These are phyloP conservation scores for Macrolepiota albuminosa DNA, from an alignment of 768 basidiomycete genomes.

Conservation along the genomic window DNA sequence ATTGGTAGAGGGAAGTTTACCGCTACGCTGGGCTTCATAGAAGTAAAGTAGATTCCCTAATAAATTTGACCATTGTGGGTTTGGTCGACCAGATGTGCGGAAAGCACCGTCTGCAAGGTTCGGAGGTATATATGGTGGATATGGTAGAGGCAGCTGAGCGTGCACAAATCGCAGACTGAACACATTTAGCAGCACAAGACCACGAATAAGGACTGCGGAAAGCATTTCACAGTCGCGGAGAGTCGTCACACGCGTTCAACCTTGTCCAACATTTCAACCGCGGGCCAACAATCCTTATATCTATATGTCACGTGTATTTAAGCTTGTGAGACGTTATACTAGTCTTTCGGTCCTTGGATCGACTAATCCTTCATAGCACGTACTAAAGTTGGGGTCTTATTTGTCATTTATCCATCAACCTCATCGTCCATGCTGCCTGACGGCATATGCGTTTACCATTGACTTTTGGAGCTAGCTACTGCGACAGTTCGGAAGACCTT, in stretches of 20 bases:
- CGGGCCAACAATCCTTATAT: background rate
- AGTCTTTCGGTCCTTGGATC: too few species aligned
- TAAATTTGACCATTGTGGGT: slow-evolving; percentile 77
- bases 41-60: slow-evolving; percentile 83
- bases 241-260: slow-evolving; percentile 1
- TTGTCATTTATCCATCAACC: background rate
- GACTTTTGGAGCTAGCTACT: background rate
- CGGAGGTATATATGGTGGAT: slow-evolving; percentile 62
- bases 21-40: slow-evolving; percentile 89
- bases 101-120: slow-evolving; percentile 51
- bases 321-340: too few species aligned
- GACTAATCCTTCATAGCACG: background rate
- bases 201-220: slow-evolving; percentile 17
- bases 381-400: background rate
- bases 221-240: slow-evolving; percentile 9
- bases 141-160: slow-evolving; percentile 61
- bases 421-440: background rate
- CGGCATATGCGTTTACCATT: background rate
- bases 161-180: slow-evolving; percentile 20
- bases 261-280: background rate
- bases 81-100: slow-evolving; percentile 46
- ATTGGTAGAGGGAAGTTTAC: slow-evolving; percentile 59
- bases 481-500: background rate
- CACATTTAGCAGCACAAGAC: slow-evolving; percentile 18
- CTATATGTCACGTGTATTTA: background rate